Evolutionary conservation across 768 basidiomycete species (phyloP), one percentile per base, ranked within the genome.

Genomic region (Erythrobasidium yunnanense): DNA sequence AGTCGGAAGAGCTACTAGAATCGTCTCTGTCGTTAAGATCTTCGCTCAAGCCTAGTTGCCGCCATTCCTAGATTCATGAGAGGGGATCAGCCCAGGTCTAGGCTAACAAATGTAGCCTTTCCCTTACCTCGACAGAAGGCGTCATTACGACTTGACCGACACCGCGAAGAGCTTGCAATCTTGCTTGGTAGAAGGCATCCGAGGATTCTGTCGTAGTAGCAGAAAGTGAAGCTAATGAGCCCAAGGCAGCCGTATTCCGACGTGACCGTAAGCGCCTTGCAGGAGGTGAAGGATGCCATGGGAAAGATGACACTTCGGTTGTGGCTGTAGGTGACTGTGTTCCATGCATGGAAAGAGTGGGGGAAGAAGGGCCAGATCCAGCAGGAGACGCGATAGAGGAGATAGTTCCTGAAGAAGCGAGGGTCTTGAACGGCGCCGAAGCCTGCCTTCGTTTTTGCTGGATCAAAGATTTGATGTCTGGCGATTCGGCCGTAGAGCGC

Each of bases 91-190:
- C 42, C 15, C 42, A 45, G 15, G 20, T 20, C 15, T n/a, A n/a
- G n/a, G n/a, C n/a, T n/a, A n/a, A n/a, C n/a, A n/a, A n/a, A n/a
- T n/a, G n/a, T n/a, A n/a, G n/a, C n/a, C n/a, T n/a, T n/a, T n/a
- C n/a, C n/a, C 67, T n/a, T 51, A 65, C 67, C 60, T 70, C 71
- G 5, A 68, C 70, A 54, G 71, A 70, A 23, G 71, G 71, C 20
- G 71, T 72, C 55, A 68, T 68, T 5, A 72, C 71, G 33, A 72
- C 65, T 15, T 68, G 70, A 5, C 33, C 58, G 20, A 68, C 66
- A 0, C 34, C 67, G 30, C 49, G 20, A 22, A 52, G 4, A 51
- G 63, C 56, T 7, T 34, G 56, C 47, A 33, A 22, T 30, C 57
- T 4, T 53, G 62, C 5, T 51, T 66, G 27, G 54, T 67, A 33